phyloP scores from a whole-genome alignment of 1,139 yeast genomes.

The Debaryomyces coudertii region DNA sequence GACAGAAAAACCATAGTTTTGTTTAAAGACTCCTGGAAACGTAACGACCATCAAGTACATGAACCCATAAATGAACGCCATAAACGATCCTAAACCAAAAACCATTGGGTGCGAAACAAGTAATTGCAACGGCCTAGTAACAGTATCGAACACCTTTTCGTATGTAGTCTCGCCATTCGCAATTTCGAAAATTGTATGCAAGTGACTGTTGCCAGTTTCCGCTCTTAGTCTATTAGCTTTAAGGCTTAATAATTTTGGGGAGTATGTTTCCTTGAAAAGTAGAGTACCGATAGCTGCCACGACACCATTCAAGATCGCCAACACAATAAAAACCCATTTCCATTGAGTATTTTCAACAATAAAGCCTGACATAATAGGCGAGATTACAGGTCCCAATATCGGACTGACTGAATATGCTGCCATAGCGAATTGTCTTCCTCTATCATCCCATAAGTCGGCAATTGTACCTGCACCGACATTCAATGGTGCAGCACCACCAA shows the following conservation, averaged over 20 bases:
- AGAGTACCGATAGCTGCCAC: conserved; percentile 48
- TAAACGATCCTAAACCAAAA: conserved; percentile 58
- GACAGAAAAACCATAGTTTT: conserved; percentile 46
- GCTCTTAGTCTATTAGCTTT: conserved; percentile 51
- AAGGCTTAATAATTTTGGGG: conserved; percentile 52
- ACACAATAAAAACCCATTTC: conserved; percentile 68
- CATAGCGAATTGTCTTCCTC: conserved; percentile 57
- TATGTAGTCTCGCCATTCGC: conserved; percentile 36
- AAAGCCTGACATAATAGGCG: conserved; percentile 39
- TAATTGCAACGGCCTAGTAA: conserved; percentile 57
- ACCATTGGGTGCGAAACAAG: conserved; percentile 64
- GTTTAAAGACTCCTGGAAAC: conserved; percentile 56
- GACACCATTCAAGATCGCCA: conserved; percentile 56
- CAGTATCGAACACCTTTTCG: conserved; percentile 36
- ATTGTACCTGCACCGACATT: conserved; percentile 74
- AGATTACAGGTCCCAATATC: conserved; percentile 41
- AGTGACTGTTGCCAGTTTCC: conserved; percentile 56
- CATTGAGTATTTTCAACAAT: conserved; percentile 34
- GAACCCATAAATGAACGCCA: conserved; percentile 69
- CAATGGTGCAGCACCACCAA: conserved; percentile 66
- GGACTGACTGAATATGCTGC: conserved; percentile 65
- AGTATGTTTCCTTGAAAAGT: conserved; percentile 57
- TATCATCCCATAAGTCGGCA: conserved; percentile 61
- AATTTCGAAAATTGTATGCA: conserved; percentile 61
- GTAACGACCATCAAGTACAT: conserved; percentile 63